Conservation (phyloP, 768 basidiomycete species). For the Phaeolepiota aurea region DNA sequence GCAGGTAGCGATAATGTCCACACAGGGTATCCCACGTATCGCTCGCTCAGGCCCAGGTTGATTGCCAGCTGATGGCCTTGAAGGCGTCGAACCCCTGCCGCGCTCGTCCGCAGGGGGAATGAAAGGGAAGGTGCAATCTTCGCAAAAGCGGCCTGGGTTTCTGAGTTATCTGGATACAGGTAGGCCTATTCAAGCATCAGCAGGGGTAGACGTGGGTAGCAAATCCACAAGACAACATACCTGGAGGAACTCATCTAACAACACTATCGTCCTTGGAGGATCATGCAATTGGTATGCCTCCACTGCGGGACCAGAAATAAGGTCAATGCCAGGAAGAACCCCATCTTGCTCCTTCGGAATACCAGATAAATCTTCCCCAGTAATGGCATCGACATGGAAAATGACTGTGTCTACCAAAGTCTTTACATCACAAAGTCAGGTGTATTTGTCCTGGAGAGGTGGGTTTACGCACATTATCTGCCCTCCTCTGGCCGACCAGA, state of each 20-base stretch:
- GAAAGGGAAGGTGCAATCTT: constrained; percentile 37
- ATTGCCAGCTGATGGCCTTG: constrained; percentile 48
- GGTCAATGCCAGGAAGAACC: constrained; percentile 49
- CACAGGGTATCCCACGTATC: constrained; percentile 45
- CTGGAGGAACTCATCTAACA: constrained; percentile 75
- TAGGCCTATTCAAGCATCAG: too few relatives aligned
- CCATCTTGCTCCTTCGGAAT: constrained; percentile 18
- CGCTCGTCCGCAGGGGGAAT: constrained; percentile 45
- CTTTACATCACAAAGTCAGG: constrained; percentile 21
- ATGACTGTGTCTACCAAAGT: constrained; percentile 60
- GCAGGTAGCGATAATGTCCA: constrained; percentile 57
- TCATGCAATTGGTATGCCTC: constrained; percentile 50
- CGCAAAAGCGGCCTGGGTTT: constrained; percentile 33
- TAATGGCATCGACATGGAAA: constrained; percentile 74
- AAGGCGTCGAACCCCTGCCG: constrained; percentile 33
- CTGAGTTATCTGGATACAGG: constrained; percentile 56
- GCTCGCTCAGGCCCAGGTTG: constrained; percentile 29
- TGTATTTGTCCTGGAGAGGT: constrained; percentile 1
- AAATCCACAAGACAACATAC: constrained; percentile 34
- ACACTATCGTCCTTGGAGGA: constrained; percentile 41
- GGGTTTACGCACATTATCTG: constrained; percentile 46
- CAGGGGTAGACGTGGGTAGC: too few relatives aligned
- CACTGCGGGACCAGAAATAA: constrained; percentile 49
- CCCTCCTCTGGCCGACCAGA: constrained; percentile 51
- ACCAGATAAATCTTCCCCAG: constrained; percentile 49